Evolutionary conservation across 192 early-diverging fungal species (phyloP).

Genomic region (Linderina pennispora): DNA sequence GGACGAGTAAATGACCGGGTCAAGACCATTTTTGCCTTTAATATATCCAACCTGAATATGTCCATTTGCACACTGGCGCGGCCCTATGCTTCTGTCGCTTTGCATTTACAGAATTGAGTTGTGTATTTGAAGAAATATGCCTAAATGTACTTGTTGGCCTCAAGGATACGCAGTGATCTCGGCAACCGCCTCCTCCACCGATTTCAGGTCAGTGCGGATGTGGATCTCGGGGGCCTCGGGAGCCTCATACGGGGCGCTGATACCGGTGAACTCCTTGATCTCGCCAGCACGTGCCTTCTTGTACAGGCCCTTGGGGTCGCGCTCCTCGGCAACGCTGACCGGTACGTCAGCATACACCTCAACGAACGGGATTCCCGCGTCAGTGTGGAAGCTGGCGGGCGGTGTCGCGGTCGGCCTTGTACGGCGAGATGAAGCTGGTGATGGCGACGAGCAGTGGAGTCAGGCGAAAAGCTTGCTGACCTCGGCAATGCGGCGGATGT

Average conservation of each 20-base stretch:
- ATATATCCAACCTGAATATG: no score
- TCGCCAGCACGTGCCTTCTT: conserved; percentile 91
- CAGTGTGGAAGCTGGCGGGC: conserved; percentile 74
- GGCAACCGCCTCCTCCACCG: conserved; percentile 50
- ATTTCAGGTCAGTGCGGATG: conserved; percentile 66
- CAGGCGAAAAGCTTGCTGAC: conserved; percentile 84
- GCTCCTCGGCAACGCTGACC: conserved; percentile 76
- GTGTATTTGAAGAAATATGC: no score
- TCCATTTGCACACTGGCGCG: no score
- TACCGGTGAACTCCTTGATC: conserved; percentile 96
- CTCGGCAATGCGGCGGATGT: conserved; percentile 93
- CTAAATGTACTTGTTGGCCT: conserved; percentile 21
- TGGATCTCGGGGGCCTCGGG: conserved; percentile 80
- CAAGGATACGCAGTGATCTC: conserved; percentile 30
- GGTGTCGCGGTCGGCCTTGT: conserved; percentile 69
- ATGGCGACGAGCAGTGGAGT: conserved; percentile 74
- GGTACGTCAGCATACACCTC: conserved; percentile 88
- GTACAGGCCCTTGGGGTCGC: conserved; percentile 95
- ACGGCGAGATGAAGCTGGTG: conserved; percentile 90
- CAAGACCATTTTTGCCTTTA: no score
- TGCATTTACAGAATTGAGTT: no score
- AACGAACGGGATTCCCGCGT: conserved; percentile 75
- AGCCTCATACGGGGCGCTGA: conserved; percentile 87
- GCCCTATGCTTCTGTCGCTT: no score
- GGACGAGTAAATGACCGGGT: conserved; percentile 1